A percentile compares a stretch with the other conserved stretches of the same genome.
Conservation (phyloP, 495 filamentous ascomycete species). For the Hypoxylon intermedium region DNA sequence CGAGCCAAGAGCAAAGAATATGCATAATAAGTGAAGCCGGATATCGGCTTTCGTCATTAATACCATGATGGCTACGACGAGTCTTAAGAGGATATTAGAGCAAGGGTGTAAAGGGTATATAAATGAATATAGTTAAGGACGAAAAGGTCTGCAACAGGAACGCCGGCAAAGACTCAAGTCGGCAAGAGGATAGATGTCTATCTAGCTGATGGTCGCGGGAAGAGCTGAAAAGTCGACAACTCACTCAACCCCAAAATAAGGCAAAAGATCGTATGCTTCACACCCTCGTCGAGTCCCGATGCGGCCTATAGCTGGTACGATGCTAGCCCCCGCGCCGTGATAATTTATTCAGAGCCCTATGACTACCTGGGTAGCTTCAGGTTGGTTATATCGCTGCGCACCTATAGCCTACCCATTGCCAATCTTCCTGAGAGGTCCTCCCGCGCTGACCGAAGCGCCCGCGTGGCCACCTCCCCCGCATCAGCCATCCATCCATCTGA, state of each 20-base stretch:
- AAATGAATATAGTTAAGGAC: not conserved
- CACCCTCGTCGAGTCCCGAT: conserved; percentile 6
- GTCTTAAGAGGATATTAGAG: not conserved
- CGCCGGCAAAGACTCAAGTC: not conserved
- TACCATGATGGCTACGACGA: conserved; percentile 13
- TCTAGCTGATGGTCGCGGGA: not conserved
- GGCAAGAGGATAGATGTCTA: conserved; percentile 1
- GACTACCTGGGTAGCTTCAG: conserved; percentile 1
- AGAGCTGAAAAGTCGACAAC: conserved; percentile 8
- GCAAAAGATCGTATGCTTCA: conserved; percentile 15
- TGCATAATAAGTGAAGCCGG: conserved; percentile 56
- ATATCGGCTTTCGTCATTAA: conserved; percentile 47
- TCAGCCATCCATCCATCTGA: conserved; percentile 16
- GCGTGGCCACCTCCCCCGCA: conserved; percentile 25
- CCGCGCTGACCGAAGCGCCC: conserved; percentile 17
- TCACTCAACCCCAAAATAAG: conserved; percentile 10
- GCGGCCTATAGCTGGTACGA: conserved; percentile 11
- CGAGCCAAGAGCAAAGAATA: conserved; percentile 63
- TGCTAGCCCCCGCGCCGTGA: conserved; percentile 6
- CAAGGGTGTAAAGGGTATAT: not conserved
- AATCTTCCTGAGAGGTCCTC: conserved; percentile 10
- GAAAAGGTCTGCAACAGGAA: not conserved
- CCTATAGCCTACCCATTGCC: conserved; percentile 13
- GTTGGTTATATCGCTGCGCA: not conserved
- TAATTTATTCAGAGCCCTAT: conserved; percentile 15